Evolutionary conservation across 1,284 basidiomycete species (phyloP).

Genomic region (Boletellus deceptivus): DNA sequence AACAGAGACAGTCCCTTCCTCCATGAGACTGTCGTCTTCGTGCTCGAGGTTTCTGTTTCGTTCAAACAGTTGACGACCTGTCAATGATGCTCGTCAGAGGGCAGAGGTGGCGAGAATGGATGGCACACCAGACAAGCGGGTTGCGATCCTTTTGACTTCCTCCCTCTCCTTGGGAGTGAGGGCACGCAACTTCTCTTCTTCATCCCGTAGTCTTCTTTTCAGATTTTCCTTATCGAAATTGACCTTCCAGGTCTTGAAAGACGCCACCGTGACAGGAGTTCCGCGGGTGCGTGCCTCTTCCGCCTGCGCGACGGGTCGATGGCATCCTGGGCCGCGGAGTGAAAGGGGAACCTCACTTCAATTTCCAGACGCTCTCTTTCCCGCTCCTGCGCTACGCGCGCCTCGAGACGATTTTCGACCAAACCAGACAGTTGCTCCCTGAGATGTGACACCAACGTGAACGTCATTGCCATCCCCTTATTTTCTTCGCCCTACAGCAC

Average conservation of each 20-base stretch:
- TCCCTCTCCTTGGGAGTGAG: conserved; percentile 86
- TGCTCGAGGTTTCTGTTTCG: conserved; percentile 65
- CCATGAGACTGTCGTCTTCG: conserved; percentile 71
- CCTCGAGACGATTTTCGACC: conserved; percentile 58
- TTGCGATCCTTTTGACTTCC: conserved; percentile 70
- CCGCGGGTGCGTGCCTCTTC: conserved; percentile 88
- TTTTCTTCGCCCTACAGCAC: conserved; percentile 78
- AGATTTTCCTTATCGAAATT: conserved; percentile 74
- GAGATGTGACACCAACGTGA: conserved; percentile 87
- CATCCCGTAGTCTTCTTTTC: conserved; percentile 60
- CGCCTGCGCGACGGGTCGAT: conserved; percentile 50
- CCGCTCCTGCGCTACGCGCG: conserved; percentile 58
- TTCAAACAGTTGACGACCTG: conserved; percentile 89
- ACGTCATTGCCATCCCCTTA: conserved; percentile 97
- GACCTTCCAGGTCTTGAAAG: conserved; percentile 80
- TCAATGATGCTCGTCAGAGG: conserved; percentile 8
- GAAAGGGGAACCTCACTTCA: conserved; percentile 53
- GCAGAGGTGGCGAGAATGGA: conserved; percentile 5
- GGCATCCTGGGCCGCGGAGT: conserved; percentile 1
- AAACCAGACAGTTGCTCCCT: conserved; percentile 74
- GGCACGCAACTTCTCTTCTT: conserved; percentile 80
- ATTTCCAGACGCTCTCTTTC: conserved; percentile 72
- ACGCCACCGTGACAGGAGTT: conserved; percentile 82
- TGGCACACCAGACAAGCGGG: conserved; percentile 67
- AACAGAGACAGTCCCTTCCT: conserved; percentile 83